Evolutionary conservation across 176 grass and related monocot genomes (phyloP).

Genomic region (sorghum (Sorghum bicolor)): DNA sequence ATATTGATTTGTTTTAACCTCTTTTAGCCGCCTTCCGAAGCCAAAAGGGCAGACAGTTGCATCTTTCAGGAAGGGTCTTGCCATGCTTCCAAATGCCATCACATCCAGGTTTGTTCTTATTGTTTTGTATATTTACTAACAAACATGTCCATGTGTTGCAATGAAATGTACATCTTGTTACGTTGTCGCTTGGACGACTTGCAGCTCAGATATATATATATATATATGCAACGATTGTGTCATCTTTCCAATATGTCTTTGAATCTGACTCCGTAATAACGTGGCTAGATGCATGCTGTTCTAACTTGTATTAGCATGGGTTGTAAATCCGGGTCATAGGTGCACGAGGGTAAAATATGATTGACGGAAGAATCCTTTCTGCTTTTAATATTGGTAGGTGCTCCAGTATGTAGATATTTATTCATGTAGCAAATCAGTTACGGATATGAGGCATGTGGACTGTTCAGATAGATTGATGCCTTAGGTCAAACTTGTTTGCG

Average conservation of each 20-base stretch:
- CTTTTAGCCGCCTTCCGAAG: conserved; percentile 60
- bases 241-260: neutral
- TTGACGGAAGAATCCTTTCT: neutral
- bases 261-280: neutral
- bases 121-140: conserved; percentile 1
- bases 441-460: neutral
- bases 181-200: neutral
- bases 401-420: neutral
- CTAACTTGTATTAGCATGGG: neutral
- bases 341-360: neutral
- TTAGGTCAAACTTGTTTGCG: neutral
- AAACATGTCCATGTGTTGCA: neutral
- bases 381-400: neutral
- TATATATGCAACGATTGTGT: neutral
- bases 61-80: conserved; percentile 90
- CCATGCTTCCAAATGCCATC: conserved; percentile 86
- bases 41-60: conserved; percentile 96
- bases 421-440: neutral
- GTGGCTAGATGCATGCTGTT: neutral
- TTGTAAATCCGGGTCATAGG: neutral
- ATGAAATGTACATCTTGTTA: neutral
- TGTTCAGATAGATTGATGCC: neutral
- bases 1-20: conserved; percentile 5
- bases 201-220: neutral
- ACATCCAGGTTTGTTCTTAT: conserved; percentile 61